Conservation (phyloP, 495 filamentous ascomycete genomes). For the Cercophora scortea region DNA sequence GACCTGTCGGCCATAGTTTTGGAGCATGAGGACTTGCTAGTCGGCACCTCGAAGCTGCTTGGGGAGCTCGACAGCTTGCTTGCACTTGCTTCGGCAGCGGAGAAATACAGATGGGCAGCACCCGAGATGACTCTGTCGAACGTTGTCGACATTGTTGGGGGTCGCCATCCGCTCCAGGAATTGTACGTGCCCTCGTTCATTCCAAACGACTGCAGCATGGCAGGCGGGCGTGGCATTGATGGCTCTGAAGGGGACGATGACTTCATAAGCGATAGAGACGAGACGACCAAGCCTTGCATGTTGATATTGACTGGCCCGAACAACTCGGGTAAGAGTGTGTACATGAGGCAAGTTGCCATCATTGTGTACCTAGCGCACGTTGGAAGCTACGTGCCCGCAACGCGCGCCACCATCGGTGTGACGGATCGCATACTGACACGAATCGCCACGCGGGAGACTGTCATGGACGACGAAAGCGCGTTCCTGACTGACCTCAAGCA, state of each 20-base stretch:
- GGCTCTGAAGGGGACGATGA: not conserved
- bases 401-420: constrained; percentile 69
- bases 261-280: constrained; percentile 4
- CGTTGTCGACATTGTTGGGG: constrained; percentile 65
- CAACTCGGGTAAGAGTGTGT: constrained; percentile 93
- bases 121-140: constrained; percentile 69
- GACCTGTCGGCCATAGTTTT: constrained; percentile 66
- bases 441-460: constrained; percentile 79
- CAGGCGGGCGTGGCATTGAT: constrained; percentile 48
- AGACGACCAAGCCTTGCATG: constrained; percentile 52
- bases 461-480: constrained; percentile 78
- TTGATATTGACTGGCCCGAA: constrained; percentile 88
- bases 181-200: constrained; percentile 79
- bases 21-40: constrained; percentile 59
- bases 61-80: constrained; percentile 86
- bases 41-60: constrained; percentile 62
- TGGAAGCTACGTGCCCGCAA: constrained; percentile 84
- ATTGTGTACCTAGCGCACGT: constrained; percentile 92
- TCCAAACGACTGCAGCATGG: constrained; percentile 66
- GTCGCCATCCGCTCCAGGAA: constrained; percentile 89
- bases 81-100: constrained; percentile 73
- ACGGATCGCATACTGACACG: constrained; percentile 91
- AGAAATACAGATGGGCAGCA: constrained; percentile 59
- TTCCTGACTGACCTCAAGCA: constrained; percentile 94
- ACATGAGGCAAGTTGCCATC: constrained; percentile 91